Conservation (phyloP, 345 rosid genomes). For the Eucalyptus marginata region DNA sequence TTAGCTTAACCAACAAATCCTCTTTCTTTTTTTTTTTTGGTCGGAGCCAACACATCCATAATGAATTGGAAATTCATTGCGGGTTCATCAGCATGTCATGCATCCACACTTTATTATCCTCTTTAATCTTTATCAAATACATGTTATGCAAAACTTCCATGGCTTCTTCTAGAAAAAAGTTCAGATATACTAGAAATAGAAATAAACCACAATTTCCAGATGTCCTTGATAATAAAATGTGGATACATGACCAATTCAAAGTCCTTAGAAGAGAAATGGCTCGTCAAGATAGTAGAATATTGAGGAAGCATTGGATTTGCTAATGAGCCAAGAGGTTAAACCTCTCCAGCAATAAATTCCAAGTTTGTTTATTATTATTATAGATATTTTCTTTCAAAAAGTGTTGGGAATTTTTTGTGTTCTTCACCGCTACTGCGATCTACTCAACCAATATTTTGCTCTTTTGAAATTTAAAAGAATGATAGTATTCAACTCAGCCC, state of each 20-base stretch:
- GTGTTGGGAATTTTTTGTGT: too few relatives aligned
- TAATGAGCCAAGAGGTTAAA: neutral
- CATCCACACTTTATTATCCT: neutral
- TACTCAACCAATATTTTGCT: neutral
- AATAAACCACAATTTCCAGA: neutral
- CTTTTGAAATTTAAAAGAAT: neutral
- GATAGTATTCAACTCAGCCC: too few relatives aligned
- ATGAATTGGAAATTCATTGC: neutral
- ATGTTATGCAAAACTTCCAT: neutral
- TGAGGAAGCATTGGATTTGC: neutral
- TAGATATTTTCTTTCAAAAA: too few relatives aligned
- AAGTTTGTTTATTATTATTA: too few relatives aligned
- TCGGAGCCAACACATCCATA: neutral
- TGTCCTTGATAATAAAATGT: neutral
- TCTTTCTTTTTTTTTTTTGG: neutral
- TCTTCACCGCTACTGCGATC: neutral
- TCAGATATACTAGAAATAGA: neutral
- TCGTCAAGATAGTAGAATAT: neutral
- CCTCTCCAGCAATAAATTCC: neutral
- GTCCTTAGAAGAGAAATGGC: neutral
- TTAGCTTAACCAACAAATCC: neutral
- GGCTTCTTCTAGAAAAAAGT: neutral
- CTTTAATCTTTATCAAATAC: neutral
- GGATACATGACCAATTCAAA: neutral
- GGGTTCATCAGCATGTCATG: neutral